Conservation (phyloP, 192 early-diverging fungal genomes). For the Coemansia reversa region DNA sequence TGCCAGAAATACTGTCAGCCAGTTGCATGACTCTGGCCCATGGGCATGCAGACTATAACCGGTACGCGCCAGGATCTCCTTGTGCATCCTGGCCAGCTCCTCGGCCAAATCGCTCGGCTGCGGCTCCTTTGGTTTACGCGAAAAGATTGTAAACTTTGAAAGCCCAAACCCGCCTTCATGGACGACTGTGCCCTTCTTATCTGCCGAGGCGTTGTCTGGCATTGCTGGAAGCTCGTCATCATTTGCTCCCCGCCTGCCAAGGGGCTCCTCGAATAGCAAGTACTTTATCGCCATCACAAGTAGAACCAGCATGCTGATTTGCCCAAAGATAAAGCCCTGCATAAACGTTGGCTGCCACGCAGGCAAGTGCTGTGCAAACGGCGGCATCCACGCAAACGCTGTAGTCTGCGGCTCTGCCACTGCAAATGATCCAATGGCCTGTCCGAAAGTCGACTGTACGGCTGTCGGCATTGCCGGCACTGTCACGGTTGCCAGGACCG, state of each 20-base stretch:
- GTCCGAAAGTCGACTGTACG: not conserved
- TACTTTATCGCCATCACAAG: constrained; percentile 53
- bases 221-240: constrained; percentile 4
- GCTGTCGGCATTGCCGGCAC: not conserved
- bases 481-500: not conserved
- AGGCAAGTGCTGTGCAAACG: constrained; percentile 17
- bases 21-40: constrained; percentile 55
- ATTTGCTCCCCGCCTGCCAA: constrained; percentile 13
- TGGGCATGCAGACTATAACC: constrained; percentile 37
- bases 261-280: constrained; percentile 53
- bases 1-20: constrained; percentile 59
- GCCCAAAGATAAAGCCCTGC: constrained; percentile 56
- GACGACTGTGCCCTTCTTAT: constrained; percentile 18
- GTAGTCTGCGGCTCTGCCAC: not conserved
- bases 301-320: constrained; percentile 51
- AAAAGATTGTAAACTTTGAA: constrained; percentile 52
- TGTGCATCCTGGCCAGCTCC: constrained; percentile 48
- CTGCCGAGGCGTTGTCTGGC: not conserved
- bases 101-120: constrained; percentile 37
- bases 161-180: constrained; percentile 45
- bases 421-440: not conserved
- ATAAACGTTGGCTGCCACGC: constrained; percentile 53
- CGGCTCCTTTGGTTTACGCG: constrained; percentile 46
- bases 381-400: constrained; percentile 3
- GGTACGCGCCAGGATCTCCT: constrained; percentile 51